phyloP scores from a whole-genome alignment of 2,329 filamentous ascomycete species.

The Rugonectria rugulosa region DNA sequence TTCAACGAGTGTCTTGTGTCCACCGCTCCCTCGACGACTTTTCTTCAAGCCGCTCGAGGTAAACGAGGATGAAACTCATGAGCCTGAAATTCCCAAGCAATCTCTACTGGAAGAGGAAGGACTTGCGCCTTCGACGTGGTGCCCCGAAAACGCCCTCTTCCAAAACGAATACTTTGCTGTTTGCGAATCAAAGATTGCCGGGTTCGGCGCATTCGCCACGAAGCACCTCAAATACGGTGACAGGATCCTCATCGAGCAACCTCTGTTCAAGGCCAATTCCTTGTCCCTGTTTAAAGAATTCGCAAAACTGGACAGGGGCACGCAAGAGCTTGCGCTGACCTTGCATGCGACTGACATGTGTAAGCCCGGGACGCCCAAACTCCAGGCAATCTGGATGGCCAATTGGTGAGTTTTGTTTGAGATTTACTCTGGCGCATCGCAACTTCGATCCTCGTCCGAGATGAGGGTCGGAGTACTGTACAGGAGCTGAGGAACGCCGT shows the following conservation, averaged over 20 bases:
- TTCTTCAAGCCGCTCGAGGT: conserved; percentile 22
- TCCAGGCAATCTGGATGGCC: conserved; percentile 52
- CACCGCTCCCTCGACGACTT: conserved; percentile 13
- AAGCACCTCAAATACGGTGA: conserved; percentile 47
- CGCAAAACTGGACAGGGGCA: conserved; percentile 40
- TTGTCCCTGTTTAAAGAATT: conserved; percentile 45
- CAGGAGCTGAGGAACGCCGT: background rate
- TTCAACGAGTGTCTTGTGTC: conserved; percentile 12
- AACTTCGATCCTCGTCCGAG: too few relatives aligned
- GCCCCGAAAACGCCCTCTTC: conserved; percentile 32
- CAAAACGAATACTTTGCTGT: conserved; percentile 52
- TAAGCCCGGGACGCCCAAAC: conserved; percentile 37
- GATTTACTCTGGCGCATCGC: too few relatives aligned
- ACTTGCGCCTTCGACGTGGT: background rate
- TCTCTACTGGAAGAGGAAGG: background rate
- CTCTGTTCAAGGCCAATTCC: conserved; percentile 48
- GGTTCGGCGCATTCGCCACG: conserved; percentile 57
- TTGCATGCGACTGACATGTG: conserved; percentile 47
- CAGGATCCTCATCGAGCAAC: conserved; percentile 53
- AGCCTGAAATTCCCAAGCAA: background rate
- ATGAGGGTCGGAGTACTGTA: too few relatives aligned
- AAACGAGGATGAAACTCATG: background rate
- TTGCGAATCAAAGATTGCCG: conserved; percentile 49
- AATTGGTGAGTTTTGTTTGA: conserved; percentile 52
- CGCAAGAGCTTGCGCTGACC: conserved; percentile 44